Base-by-base conservation (phyloP, 495 filamentous ascomycete genomes). In the Evernia prunastri region DNA sequence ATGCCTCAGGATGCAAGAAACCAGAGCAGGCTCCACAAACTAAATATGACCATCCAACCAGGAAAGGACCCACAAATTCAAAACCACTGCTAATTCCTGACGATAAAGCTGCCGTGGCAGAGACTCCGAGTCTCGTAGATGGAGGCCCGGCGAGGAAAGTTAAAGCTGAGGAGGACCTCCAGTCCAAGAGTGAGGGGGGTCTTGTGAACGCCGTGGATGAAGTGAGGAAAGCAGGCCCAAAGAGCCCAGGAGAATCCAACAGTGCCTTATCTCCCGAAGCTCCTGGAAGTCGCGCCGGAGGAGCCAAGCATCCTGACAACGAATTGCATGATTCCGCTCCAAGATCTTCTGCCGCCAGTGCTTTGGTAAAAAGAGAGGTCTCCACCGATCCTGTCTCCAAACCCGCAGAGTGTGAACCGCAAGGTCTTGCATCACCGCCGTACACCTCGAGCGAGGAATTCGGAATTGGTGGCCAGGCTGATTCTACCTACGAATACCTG, bases 401-500 rank as follows among this genome's bases (percentile, higher is more conserved):
- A 36, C 40, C 62, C 49, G 59, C 63, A 37, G 79, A 83, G 15
- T 88, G 86, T 70, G 73, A 77, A 11, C 74, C 80, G 10, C 84
- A 87, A 67, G 79, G 78, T 3, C 68, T 88, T 25, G 73, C 73
- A 25, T 66, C 76, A 13, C 74, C 72, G 29, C 70, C 74, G 2
- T 59, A 65, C 54, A 35, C 43, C 31, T 15, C 25, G 39, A 65
- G 12, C 37, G 69, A 72, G 59, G 66, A 64, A 0, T 72, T 72
- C 51, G 64, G 60, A 18, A 81, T 97, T 72, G 95, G 91, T 53
- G 91, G 87, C 61, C 84, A 86, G 74, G 87, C 92, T 61, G 94
- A 97, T 72, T 96, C 91, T 20, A 86, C 90, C 3, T 97, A 97
- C 72, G 94, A 98, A 72, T 98, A 98, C 72, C 81, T 98, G 59